Evolutionary conservation across 1,284 basidiomycete species (phyloP).

Genomic region (Cutaneotrichosporon daszewskae): DNA sequence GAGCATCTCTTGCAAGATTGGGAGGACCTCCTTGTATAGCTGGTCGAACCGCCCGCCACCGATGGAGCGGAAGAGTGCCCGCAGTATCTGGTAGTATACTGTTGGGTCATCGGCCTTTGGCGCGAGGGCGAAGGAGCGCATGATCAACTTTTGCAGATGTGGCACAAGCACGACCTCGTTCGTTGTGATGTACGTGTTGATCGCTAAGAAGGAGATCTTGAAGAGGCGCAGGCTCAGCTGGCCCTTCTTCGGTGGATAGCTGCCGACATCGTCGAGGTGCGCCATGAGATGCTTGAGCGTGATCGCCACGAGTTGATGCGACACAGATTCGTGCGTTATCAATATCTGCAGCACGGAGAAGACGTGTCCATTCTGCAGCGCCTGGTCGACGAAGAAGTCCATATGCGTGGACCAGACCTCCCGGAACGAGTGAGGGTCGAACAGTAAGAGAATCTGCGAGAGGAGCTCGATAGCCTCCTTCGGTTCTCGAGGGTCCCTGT

Average conservation of each 20-base stretch:
- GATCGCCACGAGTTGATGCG: slow-evolving; percentile 87
- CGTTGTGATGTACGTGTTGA: slow-evolving; percentile 66
- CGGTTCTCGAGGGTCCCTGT: slow-evolving; percentile 67
- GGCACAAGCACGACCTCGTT: slow-evolving; percentile 92
- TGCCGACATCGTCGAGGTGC: slow-evolving; percentile 75
- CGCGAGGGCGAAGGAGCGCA: slow-evolving; percentile 93
- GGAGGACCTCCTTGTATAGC: slow-evolving; percentile 93
- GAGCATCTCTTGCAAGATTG: slow-evolving; percentile 92
- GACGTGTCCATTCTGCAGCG: slow-evolving; percentile 70
- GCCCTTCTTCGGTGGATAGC: slow-evolving; percentile 69
- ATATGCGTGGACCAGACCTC: slow-evolving; percentile 91
- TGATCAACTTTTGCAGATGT: slow-evolving; percentile 88
- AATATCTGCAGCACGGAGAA: slow-evolving; percentile 82
- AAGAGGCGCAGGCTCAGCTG: slow-evolving; percentile 82
- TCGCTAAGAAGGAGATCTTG: slow-evolving; percentile 94
- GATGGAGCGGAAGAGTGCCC: slow-evolving; percentile 92
- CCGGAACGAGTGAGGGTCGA: slow-evolving; percentile 85
- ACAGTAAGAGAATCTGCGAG: slow-evolving; percentile 67
- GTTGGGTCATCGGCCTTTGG: slow-evolving; percentile 84
- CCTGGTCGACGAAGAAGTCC: slow-evolving; percentile 75
- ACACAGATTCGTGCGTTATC: slow-evolving; percentile 76
- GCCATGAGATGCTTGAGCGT: slow-evolving; percentile 82
- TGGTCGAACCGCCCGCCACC: slow-evolving; percentile 96
- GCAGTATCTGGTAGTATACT: slow-evolving; percentile 91
- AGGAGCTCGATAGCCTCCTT: slow-evolving; percentile 86